phyloP scores from a whole-genome alignment of 176 grass and related monocot species.

The Rhynchospora pubera region DNA sequence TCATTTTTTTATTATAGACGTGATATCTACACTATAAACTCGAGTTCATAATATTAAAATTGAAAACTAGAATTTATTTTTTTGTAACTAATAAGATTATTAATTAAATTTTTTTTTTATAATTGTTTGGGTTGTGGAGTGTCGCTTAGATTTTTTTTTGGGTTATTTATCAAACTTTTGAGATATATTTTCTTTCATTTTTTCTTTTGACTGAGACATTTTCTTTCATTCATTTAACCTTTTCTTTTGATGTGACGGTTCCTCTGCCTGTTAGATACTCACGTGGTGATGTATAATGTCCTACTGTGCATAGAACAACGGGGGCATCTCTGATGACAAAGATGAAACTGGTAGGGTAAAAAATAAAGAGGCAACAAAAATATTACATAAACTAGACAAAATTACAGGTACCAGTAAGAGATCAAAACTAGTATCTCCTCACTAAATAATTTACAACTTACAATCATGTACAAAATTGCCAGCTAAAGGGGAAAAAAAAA shows the following conservation, averaged over 20 bases:
- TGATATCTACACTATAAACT: too few relatives aligned
- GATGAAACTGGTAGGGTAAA: background rate
- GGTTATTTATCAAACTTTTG: background rate
- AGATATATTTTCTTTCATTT: too few relatives aligned
- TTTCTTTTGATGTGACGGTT: background rate
- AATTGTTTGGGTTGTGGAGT: too few relatives aligned
- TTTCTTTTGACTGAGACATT: too few relatives aligned
- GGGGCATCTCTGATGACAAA: background rate
- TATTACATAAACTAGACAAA: background rate
- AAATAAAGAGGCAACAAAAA: background rate
- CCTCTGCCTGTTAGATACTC: background rate
- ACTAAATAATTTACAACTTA: conserved; percentile 10
- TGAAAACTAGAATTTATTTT: too few relatives aligned
- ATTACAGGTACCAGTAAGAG: background rate
- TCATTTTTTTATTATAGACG: too few relatives aligned
- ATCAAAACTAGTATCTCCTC: background rate
- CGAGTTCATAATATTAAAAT: too few relatives aligned
- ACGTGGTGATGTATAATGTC: background rate
- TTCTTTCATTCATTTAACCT: background rate
- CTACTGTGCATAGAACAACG: background rate
- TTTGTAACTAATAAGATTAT: too few relatives aligned
- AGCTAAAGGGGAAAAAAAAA: background rate
- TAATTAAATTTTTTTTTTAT: too few relatives aligned
- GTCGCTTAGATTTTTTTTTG: background rate
- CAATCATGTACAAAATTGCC: conserved; percentile 5